A percentile compares a stretch with the other conserved stretches of the same genome.
These are phyloP conservation scores for Diaporthe amygdali DNA, from an alignment of 2,329 filamentous ascomycete genomes.

Conservation along the genomic window DNA sequence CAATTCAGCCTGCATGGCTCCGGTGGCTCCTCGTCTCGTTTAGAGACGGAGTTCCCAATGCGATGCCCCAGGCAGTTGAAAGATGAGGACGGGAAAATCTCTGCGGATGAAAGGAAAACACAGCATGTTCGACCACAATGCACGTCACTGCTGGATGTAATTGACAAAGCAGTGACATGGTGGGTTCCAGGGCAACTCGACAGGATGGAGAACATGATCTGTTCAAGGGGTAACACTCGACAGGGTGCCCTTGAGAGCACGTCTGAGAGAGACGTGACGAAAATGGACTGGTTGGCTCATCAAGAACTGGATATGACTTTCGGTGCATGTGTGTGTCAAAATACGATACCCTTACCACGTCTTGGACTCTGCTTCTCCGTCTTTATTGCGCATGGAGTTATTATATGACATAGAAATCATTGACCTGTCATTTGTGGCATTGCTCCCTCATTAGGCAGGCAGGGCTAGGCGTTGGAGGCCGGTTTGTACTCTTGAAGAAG, in stretches of 20 bases:
- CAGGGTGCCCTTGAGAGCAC: not conserved
- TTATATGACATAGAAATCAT: not conserved
- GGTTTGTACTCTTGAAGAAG: not conserved
- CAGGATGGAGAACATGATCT: not conserved
- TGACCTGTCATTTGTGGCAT: not conserved
- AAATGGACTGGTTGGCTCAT: not conserved
- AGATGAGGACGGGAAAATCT: not conserved
- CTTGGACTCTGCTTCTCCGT: not conserved
- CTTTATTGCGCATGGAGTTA: not conserved
- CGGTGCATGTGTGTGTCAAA: not conserved
- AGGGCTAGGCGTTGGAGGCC: not conserved
- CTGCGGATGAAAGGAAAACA: no score
- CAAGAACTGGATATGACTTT: not conserved
- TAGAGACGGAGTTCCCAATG: not conserved
- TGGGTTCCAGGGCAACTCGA: not conserved
- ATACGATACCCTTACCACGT: conserved; percentile 3
- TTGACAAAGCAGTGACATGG: not conserved
- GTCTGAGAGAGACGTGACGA: not conserved
- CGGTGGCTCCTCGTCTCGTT: not conserved
- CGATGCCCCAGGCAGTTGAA: not conserved
- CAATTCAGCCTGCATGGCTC: not conserved
- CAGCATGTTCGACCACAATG: not conserved
- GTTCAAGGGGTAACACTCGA: no score
- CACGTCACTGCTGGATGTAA: not conserved
- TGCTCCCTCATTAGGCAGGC: not conserved